Evolutionary conservation across 257 asterid genomes (phyloP), one percentile per base, ranked within the genome.

Genomic region (Handroanthus guayacan): DNA sequence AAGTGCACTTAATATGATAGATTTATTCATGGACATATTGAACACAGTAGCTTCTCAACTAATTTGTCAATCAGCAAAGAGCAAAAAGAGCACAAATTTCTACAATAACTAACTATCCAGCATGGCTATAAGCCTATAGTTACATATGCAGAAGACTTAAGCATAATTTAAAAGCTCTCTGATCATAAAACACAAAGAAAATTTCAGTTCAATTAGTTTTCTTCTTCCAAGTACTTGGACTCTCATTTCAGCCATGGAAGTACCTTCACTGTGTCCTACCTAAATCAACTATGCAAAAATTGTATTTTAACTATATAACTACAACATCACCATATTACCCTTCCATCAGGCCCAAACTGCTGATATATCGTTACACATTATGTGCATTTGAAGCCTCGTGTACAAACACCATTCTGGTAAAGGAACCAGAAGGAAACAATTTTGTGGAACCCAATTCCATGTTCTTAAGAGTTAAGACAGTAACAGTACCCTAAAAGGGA

Each of bases 381-480:
- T 45, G 41, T 44, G 38, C 69, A 55, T 34, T 65, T 36, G n/a
- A 56, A 34, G 16, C 60, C 34, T 61, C 67, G 1, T 37, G 58
- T 4, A n/a, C 18, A 65, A 39, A 36, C 41, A 57, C 51, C 57
- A 56, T 18, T 65, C 18, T 45, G 75, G 54, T 66, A 43, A 47
- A 41, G 56, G 52, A 79, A 70, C 58, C 77, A 62, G 13, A 72
- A 72, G 39, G 44, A 67, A 65, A 62, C 43, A 78, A 25, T 25
- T 25, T 25, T 25, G 31, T 25, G 31, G 31, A 25, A 25, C 31
- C 31, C 31, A 25, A 25, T 25, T 25, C 31, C 31, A 25, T 25
- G 31, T 25, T 25, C 31, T 25, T 25, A 25, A 25, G 31, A 25
- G 31, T 25, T 25, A 25, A 25, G 31, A 25, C 31, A 25, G 31